A percentile compares a stretch with the other conserved stretches of the same genome.
phyloP scores from a whole-genome alignment of 2,329 filamentous ascomycete genomes.

The Malbranchea cinnamomea region DNA sequence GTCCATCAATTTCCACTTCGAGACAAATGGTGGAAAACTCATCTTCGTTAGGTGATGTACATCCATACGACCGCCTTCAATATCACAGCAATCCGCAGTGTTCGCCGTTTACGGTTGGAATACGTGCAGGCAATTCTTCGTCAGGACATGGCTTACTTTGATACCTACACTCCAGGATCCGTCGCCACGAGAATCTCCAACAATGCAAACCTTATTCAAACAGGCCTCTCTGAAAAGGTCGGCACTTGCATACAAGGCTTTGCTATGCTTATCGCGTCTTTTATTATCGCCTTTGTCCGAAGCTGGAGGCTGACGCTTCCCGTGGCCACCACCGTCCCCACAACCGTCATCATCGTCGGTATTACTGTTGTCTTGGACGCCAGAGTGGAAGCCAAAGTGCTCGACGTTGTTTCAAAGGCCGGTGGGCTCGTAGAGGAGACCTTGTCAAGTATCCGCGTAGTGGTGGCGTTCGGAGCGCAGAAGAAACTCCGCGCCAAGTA shows the following conservation, averaged over 20 bases:
- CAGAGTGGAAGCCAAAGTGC: conserved; percentile 15
- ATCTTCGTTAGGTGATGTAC: conserved; percentile 45
- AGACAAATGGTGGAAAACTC: neutral
- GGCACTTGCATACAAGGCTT: conserved; percentile 10
- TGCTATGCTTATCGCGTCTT: conserved; percentile 21
- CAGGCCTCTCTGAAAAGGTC: conserved; percentile 12
- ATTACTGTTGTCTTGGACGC: conserved; percentile 13
- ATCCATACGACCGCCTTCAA: conserved; percentile 40
- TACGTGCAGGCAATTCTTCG: conserved; percentile 12
- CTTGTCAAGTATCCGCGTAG: conserved; percentile 34
- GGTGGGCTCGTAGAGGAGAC: conserved; percentile 34
- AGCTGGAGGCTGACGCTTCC: conserved; percentile 33
- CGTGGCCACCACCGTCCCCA: conserved; percentile 32
- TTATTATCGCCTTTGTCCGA: conserved; percentile 24
- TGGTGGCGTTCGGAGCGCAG: conserved; percentile 32
- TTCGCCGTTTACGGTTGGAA: conserved; percentile 13
- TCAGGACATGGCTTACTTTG: conserved; percentile 18
- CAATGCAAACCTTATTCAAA: conserved; percentile 12
- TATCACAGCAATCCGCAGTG: conserved; percentile 22
- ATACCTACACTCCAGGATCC: conserved; percentile 12
- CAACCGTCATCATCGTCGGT: conserved; percentile 19
- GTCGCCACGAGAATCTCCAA: conserved; percentile 13
- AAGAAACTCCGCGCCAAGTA: conserved; percentile 16
- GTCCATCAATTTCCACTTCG: neutral
- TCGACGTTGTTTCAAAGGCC: conserved; percentile 19